Percentiles rank a stretch among this genome's conserved stretches.
phyloP scores from a whole-genome alignment of 2,329 filamentous ascomycete genomes.

The Arthrobotrys iridis region DNA sequence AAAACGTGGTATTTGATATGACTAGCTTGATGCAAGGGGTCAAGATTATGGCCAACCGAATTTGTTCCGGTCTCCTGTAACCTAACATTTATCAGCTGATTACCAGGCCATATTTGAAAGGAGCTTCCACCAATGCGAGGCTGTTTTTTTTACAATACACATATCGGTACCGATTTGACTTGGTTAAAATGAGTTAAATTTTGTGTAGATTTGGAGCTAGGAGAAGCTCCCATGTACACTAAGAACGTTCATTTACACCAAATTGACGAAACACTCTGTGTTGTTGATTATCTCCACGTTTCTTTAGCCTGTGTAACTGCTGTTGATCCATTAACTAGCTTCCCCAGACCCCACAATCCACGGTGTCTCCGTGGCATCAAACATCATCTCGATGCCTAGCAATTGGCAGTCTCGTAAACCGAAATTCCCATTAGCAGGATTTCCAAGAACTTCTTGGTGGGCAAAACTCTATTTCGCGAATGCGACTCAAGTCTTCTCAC shows the following conservation, averaged over 20 bases:
- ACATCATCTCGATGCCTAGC: constrained; percentile 24
- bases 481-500: not conserved
- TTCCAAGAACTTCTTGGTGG: not conserved
- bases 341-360: constrained; percentile 11
- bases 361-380: not conserved
- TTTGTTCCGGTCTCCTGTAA: not conserved
- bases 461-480: constrained; percentile 1
- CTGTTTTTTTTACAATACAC: not conserved
- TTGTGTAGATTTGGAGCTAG: too few relatives aligned
- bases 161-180: not conserved
- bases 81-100: not conserved
- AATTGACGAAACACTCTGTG: constrained; percentile 23
- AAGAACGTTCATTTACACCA: not conserved
- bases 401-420: constrained; percentile 39
- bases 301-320: constrained; percentile 30
- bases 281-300: constrained; percentile 22
- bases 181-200: not conserved
- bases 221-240: not conserved
- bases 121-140: not conserved
- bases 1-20: constrained; percentile 11
- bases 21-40: constrained; percentile 14
- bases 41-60: not conserved
- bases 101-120: not conserved
- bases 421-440: constrained; percentile 14
- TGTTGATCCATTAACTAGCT: not conserved